phyloP scores from a whole-genome alignment of 2,329 filamentous ascomycete species.

The Nigrograna mackinnonii region DNA sequence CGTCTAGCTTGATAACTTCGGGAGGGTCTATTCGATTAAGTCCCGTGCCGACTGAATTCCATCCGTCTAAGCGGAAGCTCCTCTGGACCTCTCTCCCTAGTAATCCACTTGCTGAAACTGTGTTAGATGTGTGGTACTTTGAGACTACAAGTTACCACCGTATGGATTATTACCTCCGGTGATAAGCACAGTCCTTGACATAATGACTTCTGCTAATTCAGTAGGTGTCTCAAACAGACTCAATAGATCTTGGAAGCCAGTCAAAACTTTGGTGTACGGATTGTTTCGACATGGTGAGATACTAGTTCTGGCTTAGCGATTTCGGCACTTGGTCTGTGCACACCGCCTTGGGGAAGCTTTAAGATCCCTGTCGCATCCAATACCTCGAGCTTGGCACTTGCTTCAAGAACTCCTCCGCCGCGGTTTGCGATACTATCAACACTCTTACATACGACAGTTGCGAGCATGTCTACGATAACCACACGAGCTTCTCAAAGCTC shows the following conservation, averaged over 20 bases:
- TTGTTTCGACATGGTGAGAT: too few relatives aligned
- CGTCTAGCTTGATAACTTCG: slow-evolving; percentile 60
- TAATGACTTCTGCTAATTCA: slow-evolving; percentile 21
- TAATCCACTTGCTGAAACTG: slow-evolving; percentile 67
- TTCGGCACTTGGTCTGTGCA: too few relatives aligned
- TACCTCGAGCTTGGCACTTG: slow-evolving; percentile 1
- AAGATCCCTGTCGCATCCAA: slow-evolving; percentile 7
- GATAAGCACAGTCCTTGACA: slow-evolving; percentile 65
- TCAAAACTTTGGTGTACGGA: too few relatives aligned
- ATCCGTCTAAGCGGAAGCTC: slow-evolving; percentile 69
- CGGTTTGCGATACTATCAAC: too few relatives aligned
- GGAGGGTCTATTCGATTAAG: slow-evolving; percentile 74
- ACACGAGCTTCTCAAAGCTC: slow-evolving; percentile 74
- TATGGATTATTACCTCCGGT: slow-evolving; percentile 66
- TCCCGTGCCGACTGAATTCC: slow-evolving; percentile 53
- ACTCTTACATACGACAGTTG: slow-evolving; percentile 9
- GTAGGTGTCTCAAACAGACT: too few relatives aligned
- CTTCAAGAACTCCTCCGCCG: too few relatives aligned
- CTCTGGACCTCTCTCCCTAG: slow-evolving; percentile 78
- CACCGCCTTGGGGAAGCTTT: too few relatives aligned
- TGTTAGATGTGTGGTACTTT: neutral
- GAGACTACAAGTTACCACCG: too few relatives aligned
- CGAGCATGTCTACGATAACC: slow-evolving; percentile 82
- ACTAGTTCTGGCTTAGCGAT: too few relatives aligned
- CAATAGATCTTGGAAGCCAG: too few relatives aligned